Conservation (phyloP, 495 filamentous ascomycete genomes). For the Hypoxylon rickii region DNA sequence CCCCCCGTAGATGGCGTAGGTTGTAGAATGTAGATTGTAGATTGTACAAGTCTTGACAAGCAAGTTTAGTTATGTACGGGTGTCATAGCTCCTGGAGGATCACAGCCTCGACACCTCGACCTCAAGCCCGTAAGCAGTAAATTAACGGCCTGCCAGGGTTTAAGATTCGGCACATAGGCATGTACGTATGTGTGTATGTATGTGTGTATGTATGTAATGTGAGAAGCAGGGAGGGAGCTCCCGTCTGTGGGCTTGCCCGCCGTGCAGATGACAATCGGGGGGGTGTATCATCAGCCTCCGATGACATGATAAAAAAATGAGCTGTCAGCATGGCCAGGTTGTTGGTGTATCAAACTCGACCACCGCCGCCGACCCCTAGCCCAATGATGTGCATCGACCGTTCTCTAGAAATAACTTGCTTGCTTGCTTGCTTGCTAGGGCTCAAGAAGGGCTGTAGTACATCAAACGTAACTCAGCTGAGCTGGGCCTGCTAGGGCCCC, state of each 20-base stretch:
- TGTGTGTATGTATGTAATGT: conserved; percentile 6
- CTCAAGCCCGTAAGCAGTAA: conserved; percentile 27
- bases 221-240: conserved; percentile 29
- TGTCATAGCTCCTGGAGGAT: conserved; percentile 27
- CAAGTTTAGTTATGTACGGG: conserved; percentile 4
- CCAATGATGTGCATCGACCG: conserved; percentile 33
- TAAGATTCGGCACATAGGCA: conserved; percentile 23
- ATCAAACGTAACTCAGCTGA: conserved; percentile 19
- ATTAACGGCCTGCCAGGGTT: conserved; percentile 11
- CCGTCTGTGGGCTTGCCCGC: conserved; percentile 25
- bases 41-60: too few relatives aligned
- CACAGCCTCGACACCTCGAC: conserved; percentile 25
- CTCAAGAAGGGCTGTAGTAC: not conserved
- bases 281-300: conserved; percentile 37
- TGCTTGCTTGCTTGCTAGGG: conserved; percentile 7
- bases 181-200: not conserved
- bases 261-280: conserved; percentile 35
- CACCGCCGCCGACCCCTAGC: conserved; percentile 5
- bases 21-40: not conserved
- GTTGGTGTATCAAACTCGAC: conserved; percentile 18
- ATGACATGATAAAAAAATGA: conserved; percentile 32
- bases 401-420: conserved; percentile 16
- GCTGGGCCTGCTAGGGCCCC: conserved; percentile 1
- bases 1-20: too few relatives aligned
- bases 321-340: conserved; percentile 26